Percentiles rank a stretch among this genome's conserved stretches.
Evolutionary conservation across 208 protist genomes (phyloP).

Genomic region (Trypanosoma platydactyli): DNA sequence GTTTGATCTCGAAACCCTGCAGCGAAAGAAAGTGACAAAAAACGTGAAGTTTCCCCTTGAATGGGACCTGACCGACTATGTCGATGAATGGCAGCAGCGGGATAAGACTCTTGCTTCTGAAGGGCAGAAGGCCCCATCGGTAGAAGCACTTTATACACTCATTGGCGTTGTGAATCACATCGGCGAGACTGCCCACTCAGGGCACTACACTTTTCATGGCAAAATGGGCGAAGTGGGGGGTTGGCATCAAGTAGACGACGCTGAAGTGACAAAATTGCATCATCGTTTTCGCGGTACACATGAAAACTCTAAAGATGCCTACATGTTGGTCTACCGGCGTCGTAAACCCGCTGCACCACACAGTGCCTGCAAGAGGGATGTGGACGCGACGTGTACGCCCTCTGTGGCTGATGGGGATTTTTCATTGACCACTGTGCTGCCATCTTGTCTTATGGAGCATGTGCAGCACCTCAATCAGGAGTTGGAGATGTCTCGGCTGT

Average conservation of each 20-base stretch:
- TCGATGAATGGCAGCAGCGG: slow-evolving; percentile 44
- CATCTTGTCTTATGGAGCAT: slow-evolving; percentile 13
- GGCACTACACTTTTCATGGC: slow-evolving; percentile 84
- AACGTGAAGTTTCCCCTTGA: slow-evolving; percentile 46
- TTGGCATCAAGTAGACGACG: slow-evolving; percentile 80
- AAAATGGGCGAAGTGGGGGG: slow-evolving; percentile 32
- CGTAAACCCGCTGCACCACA: neutral
- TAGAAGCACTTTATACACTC: slow-evolving; percentile 46
- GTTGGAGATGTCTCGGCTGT: neutral
- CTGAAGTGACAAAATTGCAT: slow-evolving; percentile 44
- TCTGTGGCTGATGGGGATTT: neutral
- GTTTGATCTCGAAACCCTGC: slow-evolving; percentile 64
- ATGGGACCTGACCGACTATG: slow-evolving; percentile 63
- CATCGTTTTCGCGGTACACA: slow-evolving; percentile 41
- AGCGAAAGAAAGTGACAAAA: slow-evolving; percentile 65
- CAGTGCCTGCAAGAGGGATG: neutral
- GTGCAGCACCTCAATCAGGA: slow-evolving; percentile 22
- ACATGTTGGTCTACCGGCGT: slow-evolving; percentile 76
- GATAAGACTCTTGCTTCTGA: slow-evolving; percentile 15
- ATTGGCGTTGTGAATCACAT: slow-evolving; percentile 75
- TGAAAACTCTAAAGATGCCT: slow-evolving; percentile 52
- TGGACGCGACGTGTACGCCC: neutral
- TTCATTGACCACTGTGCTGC: neutral
- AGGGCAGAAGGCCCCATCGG: neutral
- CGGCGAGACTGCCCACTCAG: slow-evolving; percentile 58